Conservation (phyloP, 1,284 basidiomycete genomes). For the Heliocybe sulcata region DNA sequence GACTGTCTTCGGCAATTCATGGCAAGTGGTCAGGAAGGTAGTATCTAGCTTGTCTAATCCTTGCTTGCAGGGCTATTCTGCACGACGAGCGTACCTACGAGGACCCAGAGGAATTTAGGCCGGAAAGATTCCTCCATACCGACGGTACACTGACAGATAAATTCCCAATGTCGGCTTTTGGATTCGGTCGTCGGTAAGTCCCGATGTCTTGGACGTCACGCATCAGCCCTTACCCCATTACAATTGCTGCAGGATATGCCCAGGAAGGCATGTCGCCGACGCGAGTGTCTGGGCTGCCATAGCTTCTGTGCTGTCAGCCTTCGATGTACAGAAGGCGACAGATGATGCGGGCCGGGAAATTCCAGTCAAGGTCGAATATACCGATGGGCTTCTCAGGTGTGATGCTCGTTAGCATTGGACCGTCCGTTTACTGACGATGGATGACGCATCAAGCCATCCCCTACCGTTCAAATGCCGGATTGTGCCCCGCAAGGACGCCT, state of each 20-base stretch:
- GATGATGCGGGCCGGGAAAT: constrained; percentile 13
- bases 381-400: background rate
- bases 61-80: background rate
- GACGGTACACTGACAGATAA: background rate
- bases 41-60: background rate
- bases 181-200: background rate
- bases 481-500: too few relatives aligned
- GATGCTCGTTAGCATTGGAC: too few relatives aligned
- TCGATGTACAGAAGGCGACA: constrained; percentile 20
- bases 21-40: background rate
- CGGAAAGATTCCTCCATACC: background rate
- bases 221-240: background rate
- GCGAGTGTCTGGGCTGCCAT: constrained; percentile 21
- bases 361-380: constrained; percentile 5
- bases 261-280: constrained; percentile 23
- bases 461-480: too few relatives aligned
- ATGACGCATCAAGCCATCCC: too few relatives aligned
- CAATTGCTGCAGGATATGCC: background rate
- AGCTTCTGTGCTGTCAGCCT: constrained; percentile 22
- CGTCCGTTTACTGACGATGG: too few relatives aligned
- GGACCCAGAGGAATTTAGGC: background rate
- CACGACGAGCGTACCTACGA: background rate
- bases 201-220: background rate
- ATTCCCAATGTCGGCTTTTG: background rate
- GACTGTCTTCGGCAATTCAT: background rate